Evolutionary conservation across 345 rosid species (phyloP).

Genomic region (Eucalyptus tenuipes): DNA sequence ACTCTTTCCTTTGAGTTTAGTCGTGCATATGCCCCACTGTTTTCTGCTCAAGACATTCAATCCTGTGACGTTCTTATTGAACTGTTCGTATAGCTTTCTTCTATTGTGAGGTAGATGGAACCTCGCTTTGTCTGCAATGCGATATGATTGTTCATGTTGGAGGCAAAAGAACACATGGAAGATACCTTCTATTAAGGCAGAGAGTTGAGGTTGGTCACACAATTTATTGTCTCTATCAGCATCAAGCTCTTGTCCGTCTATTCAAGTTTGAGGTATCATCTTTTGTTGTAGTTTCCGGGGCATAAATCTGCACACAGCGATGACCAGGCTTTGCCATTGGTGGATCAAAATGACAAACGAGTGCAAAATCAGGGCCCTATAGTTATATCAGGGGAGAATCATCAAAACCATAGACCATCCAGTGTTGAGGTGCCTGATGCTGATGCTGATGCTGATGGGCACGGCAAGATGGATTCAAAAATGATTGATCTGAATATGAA

Average conservation of each 20-base stretch:
- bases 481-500: conserved; percentile 74
- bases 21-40: neutral
- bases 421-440: neutral
- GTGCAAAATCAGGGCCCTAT: conserved; percentile 14
- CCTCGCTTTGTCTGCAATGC: conserved; percentile 76
- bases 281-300: conserved; percentile 55
- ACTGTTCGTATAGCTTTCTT: conserved; percentile 51
- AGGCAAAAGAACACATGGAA: conserved; percentile 59
- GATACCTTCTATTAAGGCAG: conserved; percentile 67
- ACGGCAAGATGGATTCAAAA: conserved; percentile 15
- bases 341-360: conserved; percentile 14
- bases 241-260: neutral
- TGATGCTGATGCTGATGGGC: conserved; percentile 20
- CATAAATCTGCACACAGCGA: conserved; percentile 22
- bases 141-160: conserved; percentile 84
- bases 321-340: conserved; percentile 6
- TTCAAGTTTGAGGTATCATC: neutral
- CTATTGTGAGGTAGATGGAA: conserved; percentile 81
- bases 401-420: conserved; percentile 20
- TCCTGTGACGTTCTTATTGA: neutral
- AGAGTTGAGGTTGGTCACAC: conserved; percentile 42
- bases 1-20: neutral
- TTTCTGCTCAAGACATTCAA: neutral
- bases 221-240: neutral
- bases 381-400: conserved; percentile 11